These are phyloP conservation scores for Metarhizium rileyi DNA, from an alignment of 2,329 filamentous ascomycete species.

Conservation along the genomic window DNA sequence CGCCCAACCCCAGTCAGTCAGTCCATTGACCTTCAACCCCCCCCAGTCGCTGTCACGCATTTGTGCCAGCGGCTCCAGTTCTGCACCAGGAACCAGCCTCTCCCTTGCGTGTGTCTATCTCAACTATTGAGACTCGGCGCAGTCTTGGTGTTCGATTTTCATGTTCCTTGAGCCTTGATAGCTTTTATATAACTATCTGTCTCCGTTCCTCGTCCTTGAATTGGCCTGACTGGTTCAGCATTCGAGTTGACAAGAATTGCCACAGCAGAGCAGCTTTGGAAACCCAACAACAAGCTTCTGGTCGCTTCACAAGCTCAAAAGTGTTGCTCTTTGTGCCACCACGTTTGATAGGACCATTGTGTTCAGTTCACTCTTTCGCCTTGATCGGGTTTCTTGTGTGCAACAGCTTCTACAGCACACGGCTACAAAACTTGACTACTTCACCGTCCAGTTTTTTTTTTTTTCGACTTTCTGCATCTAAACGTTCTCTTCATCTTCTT, in stretches of 20 bases:
- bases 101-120: constrained; percentile 7
- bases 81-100: constrained; percentile 9
- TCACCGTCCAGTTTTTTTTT: neutral
- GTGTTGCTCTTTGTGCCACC: too few species aligned
- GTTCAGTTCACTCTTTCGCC: neutral
- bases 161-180: neutral
- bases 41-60: neutral
- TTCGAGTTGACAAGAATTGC: neutral
- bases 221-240: neutral
- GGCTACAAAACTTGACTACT: neutral
- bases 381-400: neutral
- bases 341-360: neutral
- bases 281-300: neutral
- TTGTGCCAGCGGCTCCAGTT: neutral
- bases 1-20: too few species aligned
- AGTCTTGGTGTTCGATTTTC: constrained; percentile 2
- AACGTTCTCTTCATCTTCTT: neutral
- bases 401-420: neutral
- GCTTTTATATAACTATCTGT: constrained; percentile 9
- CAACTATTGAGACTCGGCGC: constrained; percentile 4
- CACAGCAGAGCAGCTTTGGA: too few species aligned
- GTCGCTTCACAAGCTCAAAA: neutral
- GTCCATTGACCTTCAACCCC: neutral
- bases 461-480: neutral
- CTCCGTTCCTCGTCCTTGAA: neutral